These are phyloP conservation scores for Marchantia polymorpha DNA, from an alignment of 225 moss, liverwort and hornwort species.

Conservation along the genomic window DNA sequence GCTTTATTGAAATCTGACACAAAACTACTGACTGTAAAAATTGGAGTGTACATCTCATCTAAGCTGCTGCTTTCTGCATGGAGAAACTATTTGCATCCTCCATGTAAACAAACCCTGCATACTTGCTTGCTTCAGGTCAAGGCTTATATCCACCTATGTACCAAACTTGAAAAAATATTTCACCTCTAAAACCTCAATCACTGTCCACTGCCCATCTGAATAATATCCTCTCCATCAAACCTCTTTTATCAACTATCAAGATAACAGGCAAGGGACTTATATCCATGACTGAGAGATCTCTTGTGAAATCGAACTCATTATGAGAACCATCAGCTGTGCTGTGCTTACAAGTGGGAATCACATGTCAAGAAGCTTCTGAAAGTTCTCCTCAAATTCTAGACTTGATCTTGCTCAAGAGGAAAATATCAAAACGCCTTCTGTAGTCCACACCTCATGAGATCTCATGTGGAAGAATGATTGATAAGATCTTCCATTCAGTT, in stretches of 20 bases:
- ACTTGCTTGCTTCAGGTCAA: constrained; percentile 28
- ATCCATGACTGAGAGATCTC: constrained; percentile 35
- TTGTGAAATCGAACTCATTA: constrained; percentile 27
- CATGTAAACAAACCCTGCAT: constrained; percentile 26
- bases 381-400: constrained; percentile 22
- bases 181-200: constrained; percentile 38
- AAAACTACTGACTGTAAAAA: constrained; percentile 44
- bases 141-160: constrained; percentile 23
- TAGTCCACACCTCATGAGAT: constrained; percentile 15
- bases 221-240: constrained; percentile 14
- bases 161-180: constrained; percentile 30
- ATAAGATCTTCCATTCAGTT: constrained; percentile 35
- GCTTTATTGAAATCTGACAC: constrained; percentile 40
- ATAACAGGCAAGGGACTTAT: constrained; percentile 30
- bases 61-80: constrained; percentile 29
- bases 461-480: constrained; percentile 27
- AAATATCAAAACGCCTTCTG: constrained; percentile 29
- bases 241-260: constrained; percentile 16
- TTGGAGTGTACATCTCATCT: constrained; percentile 44
- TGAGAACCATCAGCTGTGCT: constrained; percentile 28
- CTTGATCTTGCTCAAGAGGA: constrained; percentile 22
- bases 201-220: constrained; percentile 34
- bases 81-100: constrained; percentile 37
- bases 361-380: constrained; percentile 17
- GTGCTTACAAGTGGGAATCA: constrained; percentile 23